Conservation (phyloP, 768 basidiomycete species). For the Austroboletus eburneus region DNA sequence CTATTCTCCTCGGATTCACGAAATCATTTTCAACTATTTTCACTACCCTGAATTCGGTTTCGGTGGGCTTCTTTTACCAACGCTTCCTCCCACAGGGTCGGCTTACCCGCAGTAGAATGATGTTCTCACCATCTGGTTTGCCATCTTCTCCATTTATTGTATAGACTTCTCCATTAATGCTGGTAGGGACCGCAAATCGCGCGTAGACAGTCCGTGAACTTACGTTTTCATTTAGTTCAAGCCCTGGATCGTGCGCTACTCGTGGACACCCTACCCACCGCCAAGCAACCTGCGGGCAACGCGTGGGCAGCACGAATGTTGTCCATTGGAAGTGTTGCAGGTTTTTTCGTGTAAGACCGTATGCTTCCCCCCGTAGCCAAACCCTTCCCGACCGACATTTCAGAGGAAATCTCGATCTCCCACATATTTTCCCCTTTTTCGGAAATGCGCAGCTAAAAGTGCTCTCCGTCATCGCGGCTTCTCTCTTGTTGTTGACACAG, state of each 20-base stretch:
- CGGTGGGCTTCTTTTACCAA: constrained; percentile 26
- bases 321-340: constrained; percentile 78
- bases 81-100: background rate
- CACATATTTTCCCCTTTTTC: constrained; percentile 63
- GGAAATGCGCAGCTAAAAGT: constrained; percentile 80
- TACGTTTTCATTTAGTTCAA: constrained; percentile 49
- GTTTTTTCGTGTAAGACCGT: constrained; percentile 75
- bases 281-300: constrained; percentile 78
- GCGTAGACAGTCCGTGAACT: background rate
- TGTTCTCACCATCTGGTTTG: constrained; percentile 67
- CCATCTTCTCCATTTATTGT: constrained; percentile 64
- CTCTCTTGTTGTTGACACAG: constrained; percentile 66
- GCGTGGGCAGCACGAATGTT: constrained; percentile 97
- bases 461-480: constrained; percentile 67
- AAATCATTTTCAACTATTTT: constrained; percentile 57
- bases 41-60: constrained; percentile 28
- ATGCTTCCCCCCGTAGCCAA: background rate
- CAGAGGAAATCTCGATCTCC: constrained; percentile 81
- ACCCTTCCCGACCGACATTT: background rate
- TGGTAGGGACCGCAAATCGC: constrained; percentile 27
- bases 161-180: constrained; percentile 66
- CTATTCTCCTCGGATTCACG: constrained; percentile 83
- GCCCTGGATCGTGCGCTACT: constrained; percentile 88
- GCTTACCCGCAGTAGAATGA: constrained; percentile 44
- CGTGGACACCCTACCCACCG: constrained; percentile 76